A percentile compares a stretch with the other conserved stretches of the same genome.
phyloP scores from a whole-genome alignment of 257 asterid species.

The Thymus mandschuricus region DNA sequence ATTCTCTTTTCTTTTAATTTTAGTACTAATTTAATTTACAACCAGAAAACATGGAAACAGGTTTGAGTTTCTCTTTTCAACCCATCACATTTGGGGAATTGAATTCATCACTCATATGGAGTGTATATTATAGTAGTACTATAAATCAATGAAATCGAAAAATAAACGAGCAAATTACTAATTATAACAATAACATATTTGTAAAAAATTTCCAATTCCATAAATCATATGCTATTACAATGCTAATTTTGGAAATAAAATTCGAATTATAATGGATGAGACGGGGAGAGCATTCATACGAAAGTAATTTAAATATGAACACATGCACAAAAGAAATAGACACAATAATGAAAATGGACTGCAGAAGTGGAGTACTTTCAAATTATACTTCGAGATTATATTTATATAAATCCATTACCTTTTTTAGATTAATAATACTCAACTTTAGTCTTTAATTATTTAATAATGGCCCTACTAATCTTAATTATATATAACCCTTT shows the following conservation, averaged over 20 bases:
- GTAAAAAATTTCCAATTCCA: neutral
- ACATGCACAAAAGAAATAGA: neutral
- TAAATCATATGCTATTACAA: neutral
- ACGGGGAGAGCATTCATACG: too few relatives aligned
- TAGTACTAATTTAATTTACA: neutral
- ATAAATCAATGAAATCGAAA: too few relatives aligned
- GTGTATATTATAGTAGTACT: too few relatives aligned
- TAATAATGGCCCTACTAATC: neutral
- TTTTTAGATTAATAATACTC: neutral
- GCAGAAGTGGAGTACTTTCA: slow-evolving; percentile 33
- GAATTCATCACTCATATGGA: neutral
- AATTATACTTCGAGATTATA: neutral
- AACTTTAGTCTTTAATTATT: neutral
- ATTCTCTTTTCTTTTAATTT: neutral
- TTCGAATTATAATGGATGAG: too few relatives aligned
- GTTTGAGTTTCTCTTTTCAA: slow-evolving; percentile 25
- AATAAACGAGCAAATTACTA: too few relatives aligned
- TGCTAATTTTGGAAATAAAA: too few relatives aligned
- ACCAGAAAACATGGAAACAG: slow-evolving; percentile 56
- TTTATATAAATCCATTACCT: neutral
- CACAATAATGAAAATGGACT: slow-evolving; percentile 4
- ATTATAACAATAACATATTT: too few relatives aligned
- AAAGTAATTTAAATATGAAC: neutral
- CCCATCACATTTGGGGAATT: slow-evolving; percentile 37
- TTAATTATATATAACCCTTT: too few relatives aligned